Evolutionary conservation across 2,329 filamentous ascomycete genomes (phyloP).

Genomic region (Colletotrichum sidae): DNA sequence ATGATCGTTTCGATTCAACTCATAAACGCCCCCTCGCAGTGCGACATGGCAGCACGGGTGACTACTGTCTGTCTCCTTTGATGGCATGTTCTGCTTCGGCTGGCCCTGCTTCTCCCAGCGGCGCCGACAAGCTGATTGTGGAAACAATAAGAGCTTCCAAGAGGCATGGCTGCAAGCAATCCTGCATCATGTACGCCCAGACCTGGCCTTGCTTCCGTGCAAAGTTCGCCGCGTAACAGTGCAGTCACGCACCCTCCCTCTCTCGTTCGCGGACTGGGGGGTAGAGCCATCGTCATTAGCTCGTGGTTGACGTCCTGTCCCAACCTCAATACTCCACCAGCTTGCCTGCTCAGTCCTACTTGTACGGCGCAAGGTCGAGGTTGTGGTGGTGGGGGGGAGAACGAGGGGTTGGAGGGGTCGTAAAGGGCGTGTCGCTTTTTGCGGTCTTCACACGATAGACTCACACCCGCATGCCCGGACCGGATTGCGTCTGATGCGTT

Average conservation of each 20-base stretch:
- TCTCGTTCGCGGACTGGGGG: slow-evolving; percentile 6
- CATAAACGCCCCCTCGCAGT: too few species aligned
- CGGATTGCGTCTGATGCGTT: not conserved
- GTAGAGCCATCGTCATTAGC: slow-evolving; percentile 19
- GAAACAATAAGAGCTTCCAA: not conserved
- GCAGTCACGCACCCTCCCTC: slow-evolving; percentile 20
- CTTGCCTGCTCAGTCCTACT: not conserved
- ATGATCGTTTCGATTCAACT: too few species aligned
- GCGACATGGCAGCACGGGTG: too few species aligned
- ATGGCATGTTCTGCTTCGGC: not conserved
- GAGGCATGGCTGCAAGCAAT: slow-evolving; percentile 34
- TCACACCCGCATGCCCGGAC: slow-evolving; percentile 9
- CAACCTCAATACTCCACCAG: slow-evolving; percentile 22
- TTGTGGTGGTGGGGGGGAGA: slow-evolving; percentile 14
- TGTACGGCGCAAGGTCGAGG: not conserved
- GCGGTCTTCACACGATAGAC: slow-evolving; percentile 20
- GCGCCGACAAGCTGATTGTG: not conserved
- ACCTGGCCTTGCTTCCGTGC: slow-evolving; percentile 31
- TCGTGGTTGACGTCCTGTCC: slow-evolving; percentile 6
- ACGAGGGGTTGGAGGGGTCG: slow-evolving; percentile 10
- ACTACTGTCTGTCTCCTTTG: not conserved
- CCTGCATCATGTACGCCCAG: slow-evolving; percentile 39
- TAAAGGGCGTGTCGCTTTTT: slow-evolving; percentile 4
- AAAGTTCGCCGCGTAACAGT: slow-evolving; percentile 7
- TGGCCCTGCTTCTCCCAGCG: slow-evolving; percentile 4